Conservation (phyloP, 352 stramenopile genomes). For the Achlya hypogyna region DNA sequence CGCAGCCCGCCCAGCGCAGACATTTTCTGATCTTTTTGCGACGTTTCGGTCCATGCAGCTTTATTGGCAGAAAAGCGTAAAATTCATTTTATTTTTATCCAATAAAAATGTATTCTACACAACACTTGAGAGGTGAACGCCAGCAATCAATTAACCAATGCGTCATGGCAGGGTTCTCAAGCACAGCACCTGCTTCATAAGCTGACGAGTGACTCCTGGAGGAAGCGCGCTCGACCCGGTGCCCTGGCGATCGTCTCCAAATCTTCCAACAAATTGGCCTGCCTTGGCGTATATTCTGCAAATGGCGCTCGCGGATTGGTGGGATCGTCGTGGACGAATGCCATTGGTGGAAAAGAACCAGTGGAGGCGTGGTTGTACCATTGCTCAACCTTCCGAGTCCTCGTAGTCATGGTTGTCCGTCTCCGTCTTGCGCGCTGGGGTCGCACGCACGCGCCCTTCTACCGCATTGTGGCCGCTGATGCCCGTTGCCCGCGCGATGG, state of each 20-base stretch:
- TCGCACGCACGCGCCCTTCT: conserved; percentile 82
- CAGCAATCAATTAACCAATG: too few species aligned
- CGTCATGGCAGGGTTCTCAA: too few species aligned
- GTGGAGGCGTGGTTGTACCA: not conserved
- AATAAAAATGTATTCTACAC: not conserved
- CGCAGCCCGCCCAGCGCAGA: not conserved
- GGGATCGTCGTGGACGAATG: not conserved
- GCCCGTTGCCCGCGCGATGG: conserved; percentile 71
- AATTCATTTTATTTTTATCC: not conserved
- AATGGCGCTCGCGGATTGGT: not conserved
- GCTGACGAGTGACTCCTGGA: too few species aligned
- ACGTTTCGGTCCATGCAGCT: not conserved
- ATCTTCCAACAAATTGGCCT: not conserved
- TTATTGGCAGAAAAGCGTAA: not conserved
- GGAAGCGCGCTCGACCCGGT: too few species aligned
- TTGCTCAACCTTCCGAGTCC: conserved; percentile 3
- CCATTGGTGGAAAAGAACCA: conserved; percentile 7
- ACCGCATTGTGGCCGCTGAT: conserved; percentile 81
- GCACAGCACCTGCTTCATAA: too few species aligned
- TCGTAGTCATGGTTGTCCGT: conserved; percentile 65
- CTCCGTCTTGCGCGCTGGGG: conserved; percentile 77
- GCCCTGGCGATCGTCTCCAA: not conserved
- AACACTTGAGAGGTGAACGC: too few species aligned
- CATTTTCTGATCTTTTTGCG: not conserved
- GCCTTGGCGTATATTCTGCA: not conserved